Base-by-base conservation (phyloP, 2,329 filamentous ascomycete genomes). In the Allantophomopsis cytisporea region DNA sequence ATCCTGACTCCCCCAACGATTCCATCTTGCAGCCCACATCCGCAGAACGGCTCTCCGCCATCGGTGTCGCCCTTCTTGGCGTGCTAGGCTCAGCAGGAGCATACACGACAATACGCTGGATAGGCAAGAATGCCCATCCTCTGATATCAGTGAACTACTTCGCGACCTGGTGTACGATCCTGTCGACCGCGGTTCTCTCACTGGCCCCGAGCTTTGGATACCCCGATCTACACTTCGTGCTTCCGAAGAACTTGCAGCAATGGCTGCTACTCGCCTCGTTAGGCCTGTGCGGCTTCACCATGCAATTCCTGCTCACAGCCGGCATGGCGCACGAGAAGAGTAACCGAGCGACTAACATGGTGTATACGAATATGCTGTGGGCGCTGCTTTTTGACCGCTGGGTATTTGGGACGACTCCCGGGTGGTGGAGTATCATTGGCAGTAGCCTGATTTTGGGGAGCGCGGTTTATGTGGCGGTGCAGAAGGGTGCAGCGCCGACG, bases 131-230 rank as follows among this genome's bases (percentile, higher is more conserved):
- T 15, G 81, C 83, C 0, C 85, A 94, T 54, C 75, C 87, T 0
- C 65, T 94, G n/a, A 76, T 94, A 41, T 82, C 75, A 2, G 84
- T 94, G 41, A 93, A 85, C 51, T 93, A 88, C 59, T 94, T 94
- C 52, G 76, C 77, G 3, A 63, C 66, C 0, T 80, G 74, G 62
- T 83, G 80, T 49, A 80, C 75, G 0, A 50, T 87, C 2, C 76
- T 94, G 36, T 79, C 78, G 34, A 54, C 69, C 2, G 49, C 73
- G 1, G 73, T 73, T 21, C 71, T 93, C 46, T 61, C 65, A 2
- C 65, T 66, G 4, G 64, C 62, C 0, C 16, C 20, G 2, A 5
- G 7, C 18, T 36, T 36, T 2, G 16, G 70, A 2, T 62, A 11
- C 49, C 68, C 23, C 23, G 35, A 50, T 59, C 46, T 54, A 63